Base-by-base conservation (phyloP, 31 red algal species). In the Asparagopsis taxiformis region DNA sequence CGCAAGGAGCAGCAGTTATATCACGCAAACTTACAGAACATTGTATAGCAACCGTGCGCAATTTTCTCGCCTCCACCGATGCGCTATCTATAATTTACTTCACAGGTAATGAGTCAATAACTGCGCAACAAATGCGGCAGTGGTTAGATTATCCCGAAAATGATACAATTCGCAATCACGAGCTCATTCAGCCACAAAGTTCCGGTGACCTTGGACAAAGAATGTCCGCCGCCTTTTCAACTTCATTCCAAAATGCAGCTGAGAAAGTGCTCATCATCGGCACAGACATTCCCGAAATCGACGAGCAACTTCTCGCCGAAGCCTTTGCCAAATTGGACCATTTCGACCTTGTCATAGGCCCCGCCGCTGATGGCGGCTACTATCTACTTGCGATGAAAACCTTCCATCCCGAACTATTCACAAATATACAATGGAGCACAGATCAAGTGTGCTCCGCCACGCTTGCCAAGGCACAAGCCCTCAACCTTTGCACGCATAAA, bases 311-410 rank as follows among this genome's bases (percentile, higher is more conserved):
- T 44, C 36, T 97, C 3, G n/a, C 34, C 9, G 55, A 78, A 31
- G 88, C 94, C 8, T 92, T 92, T 32, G 56, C 31, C 9, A 7
- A 65, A 37, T 66, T 93, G 1, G 82, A 93, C 4, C 29, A 61
- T 17, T 31, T 53, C 20, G 82, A 87, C 67, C 57, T 87, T 20
- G 93, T 97, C 23, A 75, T 97, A 36, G 93, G 93, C 15, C 93
- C 93, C 3, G 77, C 87, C n/a, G 46, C 51, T 25, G 93, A 97
- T 80, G 93, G 93, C 0, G 93, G 93, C 0, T 97, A 91, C 59
- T 97, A 97, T 75, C 51, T 97, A n/a, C 60, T 97, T 1, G 93
- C 88, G 25, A 61, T 97, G 46, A 75, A 63, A 5, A 24, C 17
- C 4, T 30, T 65, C 33, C 43, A 87, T 22, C 41, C 24, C 30